These are phyloP conservation scores for Tolypocladium endophyticum DNA, from an alignment of 2,329 filamentous ascomycete genomes.

Conservation along the genomic window DNA sequence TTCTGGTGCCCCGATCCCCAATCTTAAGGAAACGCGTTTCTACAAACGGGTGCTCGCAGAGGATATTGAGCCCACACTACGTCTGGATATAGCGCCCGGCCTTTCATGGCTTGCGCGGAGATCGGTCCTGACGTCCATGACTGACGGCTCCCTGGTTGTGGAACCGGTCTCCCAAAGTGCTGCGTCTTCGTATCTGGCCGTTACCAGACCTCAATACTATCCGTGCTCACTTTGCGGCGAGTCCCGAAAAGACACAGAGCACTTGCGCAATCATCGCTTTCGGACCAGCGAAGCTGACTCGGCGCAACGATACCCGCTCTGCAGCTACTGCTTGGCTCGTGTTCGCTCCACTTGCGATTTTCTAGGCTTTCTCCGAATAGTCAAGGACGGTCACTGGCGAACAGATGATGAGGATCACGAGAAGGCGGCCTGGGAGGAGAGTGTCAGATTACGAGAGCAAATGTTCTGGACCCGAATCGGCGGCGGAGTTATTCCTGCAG, in stretches of 20 bases:
- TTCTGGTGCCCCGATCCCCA: conserved; percentile 31
- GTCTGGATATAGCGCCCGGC: conserved; percentile 79
- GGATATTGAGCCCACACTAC: conserved; percentile 88
- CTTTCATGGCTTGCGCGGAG: conserved; percentile 89
- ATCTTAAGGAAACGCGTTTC: conserved; percentile 83
- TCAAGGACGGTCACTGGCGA: conserved; percentile 87
- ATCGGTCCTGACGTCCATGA: conserved; percentile 72
- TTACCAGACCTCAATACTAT: conserved; percentile 44
- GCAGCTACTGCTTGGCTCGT: conserved; percentile 74
- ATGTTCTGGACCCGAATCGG: conserved; percentile 97
- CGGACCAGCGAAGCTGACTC: conserved; percentile 77
- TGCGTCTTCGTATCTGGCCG: conserved; percentile 36
- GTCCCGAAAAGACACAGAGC: conserved; percentile 55
- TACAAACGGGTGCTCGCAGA: conserved; percentile 84
- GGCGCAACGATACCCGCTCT: conserved; percentile 82
- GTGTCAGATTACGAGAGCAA: conserved; percentile 75
- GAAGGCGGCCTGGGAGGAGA: conserved; percentile 89
- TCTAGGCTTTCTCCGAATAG: conserved; percentile 78
- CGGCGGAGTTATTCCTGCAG: conserved; percentile 72
- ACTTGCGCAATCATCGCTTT: conserved; percentile 78
- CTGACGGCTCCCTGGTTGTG: conserved; percentile 76
- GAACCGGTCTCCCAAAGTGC: conserved; percentile 66
- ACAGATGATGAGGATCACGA: conserved; percentile 75
- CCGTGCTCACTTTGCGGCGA: conserved; percentile 89
- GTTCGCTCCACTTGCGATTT: conserved; percentile 88